phyloP scores from a whole-genome alignment of 768 basidiomycete genomes.

The Suillus plorans region DNA sequence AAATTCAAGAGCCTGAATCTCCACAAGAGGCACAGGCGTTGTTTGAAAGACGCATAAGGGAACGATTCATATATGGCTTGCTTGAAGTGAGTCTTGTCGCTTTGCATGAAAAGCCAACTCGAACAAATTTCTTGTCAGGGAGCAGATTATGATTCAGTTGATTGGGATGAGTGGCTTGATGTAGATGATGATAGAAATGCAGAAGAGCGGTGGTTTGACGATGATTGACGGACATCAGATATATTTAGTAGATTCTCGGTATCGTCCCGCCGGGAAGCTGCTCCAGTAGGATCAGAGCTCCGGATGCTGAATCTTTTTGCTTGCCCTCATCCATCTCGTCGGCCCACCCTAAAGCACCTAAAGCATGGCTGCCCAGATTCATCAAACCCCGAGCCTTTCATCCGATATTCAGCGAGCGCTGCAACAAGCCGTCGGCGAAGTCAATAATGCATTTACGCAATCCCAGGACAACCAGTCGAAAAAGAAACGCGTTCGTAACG shows the following conservation, averaged over 20 bases:
- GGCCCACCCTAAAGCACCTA: slow-evolving; percentile 41
- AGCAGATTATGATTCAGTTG: slow-evolving; percentile 67
- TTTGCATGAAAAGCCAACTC: slow-evolving; percentile 4
- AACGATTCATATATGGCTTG: slow-evolving; percentile 74
- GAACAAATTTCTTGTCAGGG: slow-evolving; percentile 38
- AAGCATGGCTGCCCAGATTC: slow-evolving; percentile 20
- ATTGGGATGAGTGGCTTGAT: slow-evolving; percentile 76
- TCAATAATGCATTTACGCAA: slow-evolving; percentile 37
- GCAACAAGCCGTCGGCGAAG: slow-evolving; percentile 48
- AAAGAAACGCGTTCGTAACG: slow-evolving; percentile 35
- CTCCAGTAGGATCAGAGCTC: slow-evolving; percentile 4
- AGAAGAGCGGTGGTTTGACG: slow-evolving; percentile 75
- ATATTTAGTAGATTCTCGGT: slow-evolving; percentile 21
- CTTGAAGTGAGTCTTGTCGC: slow-evolving; percentile 52
- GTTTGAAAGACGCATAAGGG: slow-evolving; percentile 64
- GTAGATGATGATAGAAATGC: slow-evolving; percentile 55
- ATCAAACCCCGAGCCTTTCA: slow-evolving; percentile 26
- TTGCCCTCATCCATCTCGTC: slow-evolving; percentile 41
- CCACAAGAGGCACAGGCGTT: slow-evolving; percentile 46
- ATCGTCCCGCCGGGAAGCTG: not conserved
- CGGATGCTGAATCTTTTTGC: slow-evolving; percentile 19
- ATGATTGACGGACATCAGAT: slow-evolving; percentile 28
- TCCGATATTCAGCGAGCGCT: slow-evolving; percentile 50
- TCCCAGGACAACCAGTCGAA: slow-evolving; percentile 26
- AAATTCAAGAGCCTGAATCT: slow-evolving; percentile 35